Base-by-base conservation (phyloP, 2,329 filamentous ascomycete species). In the Arachnopeziza araneosa region DNA sequence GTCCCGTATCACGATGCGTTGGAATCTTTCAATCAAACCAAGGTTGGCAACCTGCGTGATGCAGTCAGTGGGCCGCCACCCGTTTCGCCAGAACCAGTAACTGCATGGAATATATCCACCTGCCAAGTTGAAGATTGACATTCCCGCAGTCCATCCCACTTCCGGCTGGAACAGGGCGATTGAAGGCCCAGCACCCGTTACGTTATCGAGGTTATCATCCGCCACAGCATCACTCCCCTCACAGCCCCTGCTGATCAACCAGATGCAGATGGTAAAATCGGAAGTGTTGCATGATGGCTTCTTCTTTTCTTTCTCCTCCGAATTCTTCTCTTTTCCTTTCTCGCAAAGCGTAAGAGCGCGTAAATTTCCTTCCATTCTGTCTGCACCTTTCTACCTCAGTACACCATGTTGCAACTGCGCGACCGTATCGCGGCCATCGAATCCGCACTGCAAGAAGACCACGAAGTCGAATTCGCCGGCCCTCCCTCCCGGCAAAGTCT, bases 381-480 rank as follows among this genome's bases (percentile, higher is more conserved):
- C 36, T 44, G 10, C 12, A 44, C 14, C 30, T 44, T 19, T 44
- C 17, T 22, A 24, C 21, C 22, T 50, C 44, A n/a, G 54, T 56
- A 24, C 24, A 61, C 44, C 52, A 72, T 66, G 65, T 21, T 61
- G 24, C 49, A 61, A 52, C 54, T 67, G 3, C 58, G 52, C 50
- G 65, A 67, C 52, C 57, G 65, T 24, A 65, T 66, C 22, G 58
- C 64, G 6, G 58, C 60, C 12, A 63, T 67, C 2, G 60, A 67
- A 24, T 50, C 36, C 32, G 64, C 65, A 0, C 57, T 67, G 26
- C 58, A 62, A 50, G 56, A 63, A 44, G 54, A 57, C 2, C 58
- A 67, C 14, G 64, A 65, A 17, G 24, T 64, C 53, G 58, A 64
- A 19, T 55, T 66, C 49, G 57, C 56, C 22, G 60, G 55, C 8